These are phyloP conservation scores for Lasiodiplodia citricola DNA, from an alignment of 2,329 filamentous ascomycete species.

Conservation along the genomic window DNA sequence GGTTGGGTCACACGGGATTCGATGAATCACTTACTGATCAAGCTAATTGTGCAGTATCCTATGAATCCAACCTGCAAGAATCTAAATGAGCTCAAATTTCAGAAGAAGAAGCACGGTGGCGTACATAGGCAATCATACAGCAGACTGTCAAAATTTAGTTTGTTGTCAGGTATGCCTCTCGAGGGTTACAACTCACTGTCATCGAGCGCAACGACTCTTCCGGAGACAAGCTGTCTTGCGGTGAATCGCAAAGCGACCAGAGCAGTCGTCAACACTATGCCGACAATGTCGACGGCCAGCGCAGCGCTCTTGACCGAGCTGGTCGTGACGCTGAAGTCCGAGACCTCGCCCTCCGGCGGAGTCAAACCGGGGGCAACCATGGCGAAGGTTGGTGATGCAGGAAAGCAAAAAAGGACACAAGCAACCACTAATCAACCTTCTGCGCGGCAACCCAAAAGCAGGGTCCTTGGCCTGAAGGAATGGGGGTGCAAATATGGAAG, in stretches of 20 bases:
- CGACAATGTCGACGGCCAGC: constrained; percentile 44
- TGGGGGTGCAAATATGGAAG: not conserved
- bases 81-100: not conserved
- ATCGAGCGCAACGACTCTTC: constrained; percentile 37
- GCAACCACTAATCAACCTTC: not conserved
- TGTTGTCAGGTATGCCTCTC: not conserved
- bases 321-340: constrained; percentile 32
- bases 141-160: not conserved
- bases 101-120: not conserved
- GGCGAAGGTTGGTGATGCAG: not conserved
- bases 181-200: constrained; percentile 38
- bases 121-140: constrained; percentile 13
- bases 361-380: constrained; percentile 24
- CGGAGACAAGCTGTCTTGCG: constrained; percentile 40
- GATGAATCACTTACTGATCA: not conserved
- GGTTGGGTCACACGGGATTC: not conserved
- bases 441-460: not conserved
- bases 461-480: not conserved
- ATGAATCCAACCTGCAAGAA: constrained; percentile 32
- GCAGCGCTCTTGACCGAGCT: constrained; percentile 37
- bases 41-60: constrained; percentile 36
- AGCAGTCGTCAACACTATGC: constrained; percentile 41
- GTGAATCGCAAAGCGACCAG: constrained; percentile 41
- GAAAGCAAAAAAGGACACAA: no score
- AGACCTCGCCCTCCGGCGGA: constrained; percentile 30